Evolutionary conservation across 805 yeast genomes (phyloP).

Genomic region (Suhomyces emberorum): DNA sequence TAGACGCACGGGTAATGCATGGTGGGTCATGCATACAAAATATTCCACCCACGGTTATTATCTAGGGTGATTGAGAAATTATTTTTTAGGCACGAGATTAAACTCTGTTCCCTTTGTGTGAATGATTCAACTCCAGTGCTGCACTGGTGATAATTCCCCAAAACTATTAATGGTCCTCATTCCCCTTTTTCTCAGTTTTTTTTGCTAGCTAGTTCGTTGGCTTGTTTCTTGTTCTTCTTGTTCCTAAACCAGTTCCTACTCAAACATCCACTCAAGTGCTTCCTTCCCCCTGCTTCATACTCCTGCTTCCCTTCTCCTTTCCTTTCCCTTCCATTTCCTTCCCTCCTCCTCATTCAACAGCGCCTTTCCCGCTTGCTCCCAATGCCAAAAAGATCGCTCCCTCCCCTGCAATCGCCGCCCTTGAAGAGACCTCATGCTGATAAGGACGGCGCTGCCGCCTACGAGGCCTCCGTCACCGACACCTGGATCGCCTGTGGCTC

Average conservation of each 20-base stretch:
- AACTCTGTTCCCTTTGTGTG: slow-evolving; percentile 3
- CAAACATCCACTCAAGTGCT: too few relatives aligned
- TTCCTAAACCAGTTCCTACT: too few relatives aligned
- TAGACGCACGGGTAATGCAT: too few relatives aligned
- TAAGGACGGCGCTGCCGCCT: slow-evolving; percentile 10
- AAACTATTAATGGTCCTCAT: slow-evolving; percentile 1
- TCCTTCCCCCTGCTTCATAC: too few relatives aligned
- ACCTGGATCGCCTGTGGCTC: slow-evolving; percentile 48
- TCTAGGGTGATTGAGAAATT: too few relatives aligned
- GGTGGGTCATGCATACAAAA: too few relatives aligned
- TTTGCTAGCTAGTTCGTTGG: too few relatives aligned
- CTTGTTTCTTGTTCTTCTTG: too few relatives aligned
- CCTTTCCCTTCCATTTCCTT: too few relatives aligned
- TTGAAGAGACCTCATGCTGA: slow-evolving; percentile 7
- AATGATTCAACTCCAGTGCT: neutral
- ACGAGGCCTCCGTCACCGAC: slow-evolving; percentile 28
- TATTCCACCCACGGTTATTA: too few relatives aligned
- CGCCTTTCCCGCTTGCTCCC: neutral
- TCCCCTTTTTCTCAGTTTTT: neutral
- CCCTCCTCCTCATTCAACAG: neutral
- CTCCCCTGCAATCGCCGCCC: slow-evolving; percentile 8
- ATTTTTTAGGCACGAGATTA: slow-evolving; percentile 3
- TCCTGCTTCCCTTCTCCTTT: too few relatives aligned
- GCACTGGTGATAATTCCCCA: slow-evolving; percentile 3
- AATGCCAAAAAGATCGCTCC: slow-evolving; percentile 11